These are phyloP conservation scores for Psidium guajava DNA, from an alignment of 345 rosid genomes.

Conservation along the genomic window DNA sequence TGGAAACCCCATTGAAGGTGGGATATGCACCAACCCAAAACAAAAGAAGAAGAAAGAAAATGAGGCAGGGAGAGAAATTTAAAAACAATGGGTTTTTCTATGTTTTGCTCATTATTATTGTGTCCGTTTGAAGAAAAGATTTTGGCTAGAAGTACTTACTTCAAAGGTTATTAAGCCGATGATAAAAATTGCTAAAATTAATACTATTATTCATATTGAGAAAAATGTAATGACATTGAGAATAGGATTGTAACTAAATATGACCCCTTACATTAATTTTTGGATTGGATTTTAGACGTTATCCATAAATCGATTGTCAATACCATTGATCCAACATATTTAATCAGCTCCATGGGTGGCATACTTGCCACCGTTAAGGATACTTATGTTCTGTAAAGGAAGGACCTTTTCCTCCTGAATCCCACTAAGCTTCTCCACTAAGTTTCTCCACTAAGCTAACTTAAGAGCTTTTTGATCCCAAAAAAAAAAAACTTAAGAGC, in stretches of 20 bases:
- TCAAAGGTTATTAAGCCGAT: neutral
- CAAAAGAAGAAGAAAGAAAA: neutral
- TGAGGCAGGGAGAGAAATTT: neutral
- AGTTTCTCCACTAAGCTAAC: neutral
- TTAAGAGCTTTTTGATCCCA: neutral
- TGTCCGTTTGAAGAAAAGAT: neutral
- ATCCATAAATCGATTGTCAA: neutral
- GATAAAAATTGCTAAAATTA: neutral
- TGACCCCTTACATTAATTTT: neutral
- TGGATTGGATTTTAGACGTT: neutral
- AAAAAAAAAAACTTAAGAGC: neutral
- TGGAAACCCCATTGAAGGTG: neutral
- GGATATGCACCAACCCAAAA: neutral
- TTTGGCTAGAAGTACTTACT: neutral
- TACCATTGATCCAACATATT: neutral
- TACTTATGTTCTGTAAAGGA: slow-evolving; percentile 1
- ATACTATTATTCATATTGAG: neutral
- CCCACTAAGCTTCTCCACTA: slow-evolving; percentile 13
- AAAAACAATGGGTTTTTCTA: neutral
- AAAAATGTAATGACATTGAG: neutral
- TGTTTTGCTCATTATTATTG: neutral
- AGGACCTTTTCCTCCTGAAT: slow-evolving; percentile 4
- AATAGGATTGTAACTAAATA: neutral
- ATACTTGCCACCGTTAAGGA: slow-evolving; percentile 23
- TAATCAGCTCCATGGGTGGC: neutral